A percentile compares a stretch with the other conserved stretches of the same genome.
Evolutionary conservation across 2,329 filamentous ascomycete species (phyloP).

Genomic region (Thielaviopsis ethacetica): DNA sequence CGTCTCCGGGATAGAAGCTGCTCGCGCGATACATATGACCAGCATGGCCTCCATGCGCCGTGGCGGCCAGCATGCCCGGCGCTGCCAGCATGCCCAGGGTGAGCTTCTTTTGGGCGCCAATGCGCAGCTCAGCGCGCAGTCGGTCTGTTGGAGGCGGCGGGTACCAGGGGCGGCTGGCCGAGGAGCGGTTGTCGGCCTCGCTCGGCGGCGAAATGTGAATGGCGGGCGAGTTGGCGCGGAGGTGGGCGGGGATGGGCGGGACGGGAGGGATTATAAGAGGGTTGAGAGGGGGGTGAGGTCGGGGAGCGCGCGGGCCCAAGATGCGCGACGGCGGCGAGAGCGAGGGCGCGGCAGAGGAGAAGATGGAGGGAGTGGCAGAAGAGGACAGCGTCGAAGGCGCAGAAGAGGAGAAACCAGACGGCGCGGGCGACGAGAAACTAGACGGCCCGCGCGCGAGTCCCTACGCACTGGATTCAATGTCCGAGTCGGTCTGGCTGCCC

Average conservation of each 20-base stretch:
- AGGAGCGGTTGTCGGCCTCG: not conserved
- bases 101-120: not conserved
- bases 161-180: constrained; percentile 10
- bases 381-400: not conserved
- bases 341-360: not conserved
- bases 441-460: constrained; percentile 4
- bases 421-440: not conserved
- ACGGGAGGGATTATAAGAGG: constrained; percentile 8
- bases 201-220: not conserved
- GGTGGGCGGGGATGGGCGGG: constrained; percentile 6
- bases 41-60: not conserved
- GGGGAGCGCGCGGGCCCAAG: constrained; percentile 5
- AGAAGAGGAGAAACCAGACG: not conserved
- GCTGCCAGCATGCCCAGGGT: constrained; percentile 10
- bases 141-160: constrained; percentile 12
- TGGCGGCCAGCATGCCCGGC: not conserved
- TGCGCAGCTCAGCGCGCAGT: constrained; percentile 2
- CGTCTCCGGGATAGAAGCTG: constrained; percentile 6
- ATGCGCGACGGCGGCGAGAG: not conserved
- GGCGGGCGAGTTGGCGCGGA: not conserved
- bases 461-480: constrained; percentile 5
- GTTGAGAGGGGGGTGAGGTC: not conserved
- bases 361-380: not conserved
- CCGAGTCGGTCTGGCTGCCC: not conserved
- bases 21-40: not conserved